Percentiles rank a stretch among this genome's conserved stretches.
Evolutionary conservation across 2,329 filamentous ascomycete genomes (phyloP).

Genomic region (Fusarium buharicum): DNA sequence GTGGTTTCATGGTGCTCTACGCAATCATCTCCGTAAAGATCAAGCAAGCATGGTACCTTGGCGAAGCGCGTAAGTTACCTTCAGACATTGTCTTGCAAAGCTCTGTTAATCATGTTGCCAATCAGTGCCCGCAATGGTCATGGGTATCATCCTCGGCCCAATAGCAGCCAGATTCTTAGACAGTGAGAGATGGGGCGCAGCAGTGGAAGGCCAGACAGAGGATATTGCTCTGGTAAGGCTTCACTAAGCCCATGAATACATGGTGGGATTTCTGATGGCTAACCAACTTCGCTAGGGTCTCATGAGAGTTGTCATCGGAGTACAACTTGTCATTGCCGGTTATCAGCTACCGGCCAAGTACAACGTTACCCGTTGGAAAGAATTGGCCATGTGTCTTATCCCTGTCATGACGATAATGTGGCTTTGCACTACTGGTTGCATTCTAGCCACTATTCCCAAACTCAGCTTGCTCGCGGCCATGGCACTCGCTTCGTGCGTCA

Average conservation of each 20-base stretch:
- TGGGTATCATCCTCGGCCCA: constrained; percentile 66
- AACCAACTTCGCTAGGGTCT: constrained; percentile 51
- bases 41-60: constrained; percentile 64
- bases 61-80: constrained; percentile 61
- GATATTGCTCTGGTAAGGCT: constrained; percentile 54
- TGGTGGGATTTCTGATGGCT: not conserved
- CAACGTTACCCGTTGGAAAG: constrained; percentile 59
- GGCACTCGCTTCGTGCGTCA: constrained; percentile 69
- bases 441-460: constrained; percentile 65
- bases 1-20: constrained; percentile 60
- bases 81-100: not conserved
- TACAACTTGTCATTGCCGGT: constrained; percentile 71
- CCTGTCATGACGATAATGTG: constrained; percentile 72
- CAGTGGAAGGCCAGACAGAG: constrained; percentile 45
- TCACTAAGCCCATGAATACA: not conserved
- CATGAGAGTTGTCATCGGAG: constrained; percentile 68
- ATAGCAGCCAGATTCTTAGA: constrained; percentile 64
- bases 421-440: constrained; percentile 66
- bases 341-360: constrained; percentile 70
- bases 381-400: constrained; percentile 65
- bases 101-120: not conserved
- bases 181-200: constrained; percentile 46
- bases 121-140: constrained; percentile 63
- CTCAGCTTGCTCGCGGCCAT: constrained; percentile 64
- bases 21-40: constrained; percentile 63